Base-by-base conservation (phyloP, 2,329 filamentous ascomycete species). In the Rutstroemia sp. region DNA sequence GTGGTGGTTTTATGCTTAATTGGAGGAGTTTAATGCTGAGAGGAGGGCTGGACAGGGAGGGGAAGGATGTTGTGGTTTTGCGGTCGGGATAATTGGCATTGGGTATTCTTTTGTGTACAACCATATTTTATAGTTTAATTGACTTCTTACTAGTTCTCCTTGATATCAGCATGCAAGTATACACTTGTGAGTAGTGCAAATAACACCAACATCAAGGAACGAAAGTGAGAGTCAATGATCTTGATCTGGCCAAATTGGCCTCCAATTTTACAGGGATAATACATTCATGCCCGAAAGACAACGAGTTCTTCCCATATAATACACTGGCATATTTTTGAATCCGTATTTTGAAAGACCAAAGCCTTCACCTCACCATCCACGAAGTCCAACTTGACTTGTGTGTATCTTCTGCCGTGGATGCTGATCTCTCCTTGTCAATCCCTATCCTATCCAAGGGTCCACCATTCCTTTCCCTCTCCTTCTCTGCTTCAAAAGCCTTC, bases 371-470 rank as follows among this genome's bases (percentile, higher is more conserved):
- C 37, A 62, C 62, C 50, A 67, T 62, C 41, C 63, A 67, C 12
- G 64, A 66, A 34, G 63, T 64, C 65, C 65, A 67, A 23, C 62
- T 56, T 34, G 60, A 53, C 46, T 62, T 63, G 21, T 60, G 56
- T 49, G 59, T 49, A 27, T 60, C 51, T 12, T 61, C 59, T 34
- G 56, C 55, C 19, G 45, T 48, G 25, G 47, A 25, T 46, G 39
- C 42, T 27, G 21, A 25, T 52, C 38, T 44, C 19, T 63, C 57
- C 4, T 38, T 10, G 18, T 54, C 50, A n/a, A 57, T 60, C 23
- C 66, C 67, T 63, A 68, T 51, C 59, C 61, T 62, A 56, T 68
- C 66, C 30, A 69, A 49, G 8, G 63, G 63, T 1, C 66, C 66
- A 9, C 66, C 66, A 7, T n/a, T 61, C 49, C 57, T 61, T 39